Percentiles rank a stretch among this genome's conserved stretches.
phyloP scores from a whole-genome alignment of 305 asterid genomes.

The Lippia alba region DNA sequence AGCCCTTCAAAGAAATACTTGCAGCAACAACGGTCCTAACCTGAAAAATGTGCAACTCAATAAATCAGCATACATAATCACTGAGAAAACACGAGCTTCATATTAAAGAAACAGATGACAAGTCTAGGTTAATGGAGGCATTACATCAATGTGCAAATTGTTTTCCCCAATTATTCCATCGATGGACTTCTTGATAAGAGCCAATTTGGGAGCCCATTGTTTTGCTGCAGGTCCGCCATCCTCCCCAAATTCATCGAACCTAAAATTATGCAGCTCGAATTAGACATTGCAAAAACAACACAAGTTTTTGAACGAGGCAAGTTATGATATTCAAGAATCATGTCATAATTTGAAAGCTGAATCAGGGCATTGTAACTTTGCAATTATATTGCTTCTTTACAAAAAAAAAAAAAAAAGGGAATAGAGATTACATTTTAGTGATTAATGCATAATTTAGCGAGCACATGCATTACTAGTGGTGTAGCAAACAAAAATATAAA shows the following conservation, averaged over 20 bases:
- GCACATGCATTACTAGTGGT: background rate
- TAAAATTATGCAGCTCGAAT: conserved; percentile 28
- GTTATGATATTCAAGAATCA: background rate
- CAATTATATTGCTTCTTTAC: background rate
- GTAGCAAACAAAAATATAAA: background rate
- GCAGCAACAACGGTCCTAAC: conserved; percentile 65
- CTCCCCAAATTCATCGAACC: conserved; percentile 87
- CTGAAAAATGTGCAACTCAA: conserved; percentile 49
- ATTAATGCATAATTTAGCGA: background rate
- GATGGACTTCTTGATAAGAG: conserved; percentile 49
- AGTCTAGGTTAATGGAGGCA: conserved; percentile 6
- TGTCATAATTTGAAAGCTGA: background rate
- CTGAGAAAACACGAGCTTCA: background rate
- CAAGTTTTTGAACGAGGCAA: conserved; percentile 1
- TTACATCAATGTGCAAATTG: conserved; percentile 63
- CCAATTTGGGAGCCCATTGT: conserved; percentile 79
- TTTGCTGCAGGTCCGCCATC: conserved; percentile 91
- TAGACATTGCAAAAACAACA: background rate
- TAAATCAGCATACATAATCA: conserved; percentile 21
- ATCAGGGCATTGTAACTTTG: background rate
- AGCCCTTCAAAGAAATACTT: conserved; percentile 69
- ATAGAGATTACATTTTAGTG: background rate
- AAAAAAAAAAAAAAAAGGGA: background rate
- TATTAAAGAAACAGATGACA: background rate
- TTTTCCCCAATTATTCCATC: conserved; percentile 60